Conservation (phyloP, 768 basidiomycete species). For the Lactarius hengduanensis region DNA sequence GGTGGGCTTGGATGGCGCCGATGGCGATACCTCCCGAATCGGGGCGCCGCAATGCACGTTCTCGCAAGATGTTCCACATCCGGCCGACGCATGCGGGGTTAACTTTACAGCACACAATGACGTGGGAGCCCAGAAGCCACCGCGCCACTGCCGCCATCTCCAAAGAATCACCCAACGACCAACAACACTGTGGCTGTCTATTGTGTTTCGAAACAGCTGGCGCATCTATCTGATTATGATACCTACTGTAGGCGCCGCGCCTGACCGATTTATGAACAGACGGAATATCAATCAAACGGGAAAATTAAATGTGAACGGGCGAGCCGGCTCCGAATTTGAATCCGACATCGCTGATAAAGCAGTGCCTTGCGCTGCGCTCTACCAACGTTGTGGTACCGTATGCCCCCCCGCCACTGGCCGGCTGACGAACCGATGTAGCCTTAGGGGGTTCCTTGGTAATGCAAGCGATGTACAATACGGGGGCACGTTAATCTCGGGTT, state of each 20-base stretch:
- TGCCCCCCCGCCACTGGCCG: not conserved
- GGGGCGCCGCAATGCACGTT: constrained; percentile 12
- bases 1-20: no score
- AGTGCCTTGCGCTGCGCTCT: no score
- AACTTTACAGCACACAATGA: not conserved
- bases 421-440: not conserved
- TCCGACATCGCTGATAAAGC: not conserved
- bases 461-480: not conserved
- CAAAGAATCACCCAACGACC: not conserved
- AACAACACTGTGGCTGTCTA: not conserved
- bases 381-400: not conserved
- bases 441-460: not conserved
- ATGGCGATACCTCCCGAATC: not conserved
- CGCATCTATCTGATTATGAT: constrained; percentile 10
- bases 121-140: not conserved
- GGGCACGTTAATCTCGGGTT: not conserved
- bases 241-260: not conserved
- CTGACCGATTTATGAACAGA: no score
- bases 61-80: not conserved
- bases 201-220: not conserved
- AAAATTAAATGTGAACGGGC: not conserved
- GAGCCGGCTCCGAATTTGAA: not conserved
- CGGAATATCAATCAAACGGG: no score
- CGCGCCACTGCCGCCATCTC: not conserved
- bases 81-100: not conserved